Conservation (phyloP, 164 flowering plant species). For the Tetrastigma voinierianum region DNA sequence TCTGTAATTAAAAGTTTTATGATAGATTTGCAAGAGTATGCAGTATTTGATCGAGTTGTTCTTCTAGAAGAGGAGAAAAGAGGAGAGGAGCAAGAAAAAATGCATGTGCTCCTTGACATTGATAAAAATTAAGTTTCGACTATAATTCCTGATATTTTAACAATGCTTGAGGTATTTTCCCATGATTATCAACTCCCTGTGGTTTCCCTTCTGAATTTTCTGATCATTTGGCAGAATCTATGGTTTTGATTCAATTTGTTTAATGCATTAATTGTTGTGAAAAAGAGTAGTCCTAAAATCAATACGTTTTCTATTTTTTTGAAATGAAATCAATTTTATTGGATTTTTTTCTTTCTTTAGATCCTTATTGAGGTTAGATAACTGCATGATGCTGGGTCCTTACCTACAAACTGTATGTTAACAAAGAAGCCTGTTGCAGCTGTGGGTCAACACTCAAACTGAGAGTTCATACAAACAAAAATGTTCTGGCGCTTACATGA, state of each 20-base stretch:
- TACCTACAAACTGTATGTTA: slow-evolving; percentile 83
- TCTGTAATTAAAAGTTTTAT: no score
- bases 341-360: slow-evolving; percentile 32
- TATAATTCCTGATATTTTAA: no score
- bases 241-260: background rate
- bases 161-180: no score
- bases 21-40: no score
- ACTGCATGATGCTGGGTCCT: slow-evolving; percentile 79
- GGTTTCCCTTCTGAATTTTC: background rate
- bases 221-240: no score
- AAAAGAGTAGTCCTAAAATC: background rate
- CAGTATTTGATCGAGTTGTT: no score
- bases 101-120: no score
- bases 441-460: slow-evolving; percentile 74
- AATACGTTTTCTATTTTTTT: slow-evolving; percentile 6
- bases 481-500: slow-evolving; percentile 24
- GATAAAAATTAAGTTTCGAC: no score
- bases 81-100: no score
- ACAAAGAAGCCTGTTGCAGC: slow-evolving; percentile 83
- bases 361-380: slow-evolving; percentile 94
- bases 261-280: background rate
- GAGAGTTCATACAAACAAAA: slow-evolving; percentile 98
- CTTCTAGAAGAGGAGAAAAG: no score
- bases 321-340: slow-evolving; percentile 2
- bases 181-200: no score